A percentile compares a stretch with the other conserved stretches of the same genome.
Conservation (phyloP, 2,329 filamentous ascomycete genomes). For the Cladosporium sp. region DNA sequence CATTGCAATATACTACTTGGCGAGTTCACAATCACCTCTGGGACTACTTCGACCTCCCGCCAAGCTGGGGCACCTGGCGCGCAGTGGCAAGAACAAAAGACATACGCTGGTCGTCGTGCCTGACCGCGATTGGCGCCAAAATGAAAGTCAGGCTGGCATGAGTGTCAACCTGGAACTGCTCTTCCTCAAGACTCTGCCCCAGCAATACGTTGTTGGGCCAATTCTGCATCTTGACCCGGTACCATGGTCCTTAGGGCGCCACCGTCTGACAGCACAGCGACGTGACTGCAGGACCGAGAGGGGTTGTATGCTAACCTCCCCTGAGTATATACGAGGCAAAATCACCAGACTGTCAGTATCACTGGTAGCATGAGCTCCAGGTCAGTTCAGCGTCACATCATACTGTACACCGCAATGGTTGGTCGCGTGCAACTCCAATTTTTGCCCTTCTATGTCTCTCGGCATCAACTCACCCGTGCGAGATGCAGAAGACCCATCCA, state of each 20-base stretch:
- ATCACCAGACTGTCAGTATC: background rate
- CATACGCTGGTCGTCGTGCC: background rate
- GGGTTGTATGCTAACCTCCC: background rate
- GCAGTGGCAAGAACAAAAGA: background rate
- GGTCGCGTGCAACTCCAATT: background rate
- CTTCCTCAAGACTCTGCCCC: background rate
- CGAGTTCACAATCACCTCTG: background rate
- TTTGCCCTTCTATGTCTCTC: background rate
- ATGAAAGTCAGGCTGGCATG: background rate
- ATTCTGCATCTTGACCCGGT: background rate
- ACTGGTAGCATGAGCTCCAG: background rate
- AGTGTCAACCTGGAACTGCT: background rate
- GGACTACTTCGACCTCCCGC: background rate
- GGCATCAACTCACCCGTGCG: background rate
- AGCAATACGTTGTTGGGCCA: background rate
- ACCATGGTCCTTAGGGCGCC: background rate
- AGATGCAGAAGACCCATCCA: background rate
- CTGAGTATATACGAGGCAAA: background rate
- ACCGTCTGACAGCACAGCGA: slow-evolving; percentile 5
- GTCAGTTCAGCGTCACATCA: background rate
- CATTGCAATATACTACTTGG: background rate
- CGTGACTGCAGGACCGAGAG: slow-evolving; percentile 1
- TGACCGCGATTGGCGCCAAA: background rate
- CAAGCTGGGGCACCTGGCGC: background rate
- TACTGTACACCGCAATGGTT: background rate